These are phyloP conservation scores for Neurospora hispaniola DNA, from an alignment of 495 filamentous ascomycete species.

Conservation along the genomic window DNA sequence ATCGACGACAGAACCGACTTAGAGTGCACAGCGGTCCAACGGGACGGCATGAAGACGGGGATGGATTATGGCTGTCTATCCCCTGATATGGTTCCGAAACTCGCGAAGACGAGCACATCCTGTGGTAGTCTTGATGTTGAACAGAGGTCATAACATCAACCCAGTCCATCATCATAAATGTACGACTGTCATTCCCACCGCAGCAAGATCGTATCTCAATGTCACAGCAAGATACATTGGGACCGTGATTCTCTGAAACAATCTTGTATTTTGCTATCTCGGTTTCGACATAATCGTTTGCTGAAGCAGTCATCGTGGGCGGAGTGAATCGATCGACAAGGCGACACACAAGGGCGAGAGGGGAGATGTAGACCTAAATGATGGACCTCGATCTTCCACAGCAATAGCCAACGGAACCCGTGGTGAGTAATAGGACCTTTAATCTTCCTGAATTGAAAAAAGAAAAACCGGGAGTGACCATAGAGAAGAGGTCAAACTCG, in stretches of 20 bases:
- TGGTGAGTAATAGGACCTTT: constrained; percentile 42
- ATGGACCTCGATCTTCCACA: constrained; percentile 40
- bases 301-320: too few species aligned
- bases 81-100: neutral
- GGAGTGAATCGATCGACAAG: neutral
- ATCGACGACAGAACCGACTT: neutral
- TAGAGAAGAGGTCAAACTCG: constrained; percentile 30
- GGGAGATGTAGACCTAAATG: constrained; percentile 30
- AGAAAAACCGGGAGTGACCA: constrained; percentile 36
- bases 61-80: neutral
- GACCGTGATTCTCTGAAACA: neutral
- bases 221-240: neutral
- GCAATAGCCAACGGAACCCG: constrained; percentile 25
- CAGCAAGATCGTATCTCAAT: neutral
- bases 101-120: neutral
- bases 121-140: neutral
- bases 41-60: neutral
- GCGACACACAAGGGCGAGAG: neutral
- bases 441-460: constrained; percentile 36
- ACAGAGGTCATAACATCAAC: neutral
- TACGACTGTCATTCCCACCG: neutral
- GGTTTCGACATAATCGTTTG: neutral
- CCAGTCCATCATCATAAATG: neutral
- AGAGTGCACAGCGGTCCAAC: neutral
- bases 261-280: neutral